Conservation (phyloP, 257 asterid genomes). For the Solanum megistacrolobum region DNA sequence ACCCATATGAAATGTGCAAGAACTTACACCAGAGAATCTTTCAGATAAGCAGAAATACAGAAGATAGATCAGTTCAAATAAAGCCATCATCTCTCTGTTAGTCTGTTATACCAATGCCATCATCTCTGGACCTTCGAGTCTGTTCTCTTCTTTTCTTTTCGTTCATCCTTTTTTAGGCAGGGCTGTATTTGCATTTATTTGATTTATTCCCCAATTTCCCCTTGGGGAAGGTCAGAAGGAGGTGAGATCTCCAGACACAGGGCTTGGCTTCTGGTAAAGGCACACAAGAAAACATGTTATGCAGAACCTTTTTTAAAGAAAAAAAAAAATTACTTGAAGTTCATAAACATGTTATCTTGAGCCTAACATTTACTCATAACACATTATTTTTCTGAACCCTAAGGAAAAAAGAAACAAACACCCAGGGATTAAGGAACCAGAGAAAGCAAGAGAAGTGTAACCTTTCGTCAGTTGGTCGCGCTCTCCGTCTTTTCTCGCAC, state of each 20-base stretch:
- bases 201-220: not conserved
- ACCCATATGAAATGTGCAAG: not conserved
- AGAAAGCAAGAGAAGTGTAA: not conserved
- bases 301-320: not conserved
- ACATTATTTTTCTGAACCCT: not conserved
- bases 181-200: not conserved
- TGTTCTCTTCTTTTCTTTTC: not conserved
- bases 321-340: not conserved
- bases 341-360: not conserved
- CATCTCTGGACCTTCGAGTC: not conserved
- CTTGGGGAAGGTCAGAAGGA: not conserved
- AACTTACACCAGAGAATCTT: not conserved
- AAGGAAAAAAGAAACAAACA: not conserved
- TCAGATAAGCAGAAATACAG: not conserved
- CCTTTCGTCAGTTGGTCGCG: constrained; percentile 8
- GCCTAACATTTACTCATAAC: not conserved
- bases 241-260: not conserved
- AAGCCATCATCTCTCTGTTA: not conserved
- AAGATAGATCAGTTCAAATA: not conserved
- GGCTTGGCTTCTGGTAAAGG: not conserved
- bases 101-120: not conserved
- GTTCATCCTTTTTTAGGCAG: not conserved
- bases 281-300: not conserved
- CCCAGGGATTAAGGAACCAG: not conserved
- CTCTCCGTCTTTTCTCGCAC: constrained; percentile 35